Evolutionary conservation across 768 basidiomycete genomes (phyloP).

Genomic region (Megacollybia marginata): DNA sequence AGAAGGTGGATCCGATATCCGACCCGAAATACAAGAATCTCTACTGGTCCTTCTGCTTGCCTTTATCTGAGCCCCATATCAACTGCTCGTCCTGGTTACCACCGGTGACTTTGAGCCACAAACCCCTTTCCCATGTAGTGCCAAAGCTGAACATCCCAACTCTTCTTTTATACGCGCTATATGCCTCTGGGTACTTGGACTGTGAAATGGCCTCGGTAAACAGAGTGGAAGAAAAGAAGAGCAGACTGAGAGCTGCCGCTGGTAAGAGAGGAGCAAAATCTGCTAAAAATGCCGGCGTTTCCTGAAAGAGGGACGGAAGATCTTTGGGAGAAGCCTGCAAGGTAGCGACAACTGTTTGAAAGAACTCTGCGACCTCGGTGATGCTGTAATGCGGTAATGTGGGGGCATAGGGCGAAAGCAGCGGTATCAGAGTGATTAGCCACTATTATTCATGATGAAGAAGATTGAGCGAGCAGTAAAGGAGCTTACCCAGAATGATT

Average conservation of each 20-base stretch:
- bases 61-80: not conserved
- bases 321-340: too few species aligned
- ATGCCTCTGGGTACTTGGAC: conserved; percentile 66
- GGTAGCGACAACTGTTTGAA: not conserved
- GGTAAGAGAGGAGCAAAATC: conserved; percentile 39
- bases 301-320: not conserved
- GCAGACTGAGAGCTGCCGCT: conserved; percentile 50
- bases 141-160: conserved; percentile 72
- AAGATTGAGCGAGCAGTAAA: not conserved
- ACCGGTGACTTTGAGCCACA: not conserved
- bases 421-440: conserved; percentile 61
- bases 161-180: conserved; percentile 64
- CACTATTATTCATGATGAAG: conserved; percentile 31
- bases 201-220: conserved; percentile 78
- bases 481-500: conserved; percentile 69
- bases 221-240: conserved; percentile 73
- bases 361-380: conserved; percentile 13
- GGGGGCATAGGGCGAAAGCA: conserved; percentile 32
- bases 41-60: not conserved
- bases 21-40: not conserved
- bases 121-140: not conserved
- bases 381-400: conserved; percentile 11
- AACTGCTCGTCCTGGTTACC: not conserved
- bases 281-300: conserved; percentile 14
- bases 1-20: too few species aligned